Percentiles rank a stretch among this genome's conserved stretches.
Evolutionary conservation across 257 asterid species (phyloP).

Genomic region (Solanum appendiculatum): DNA sequence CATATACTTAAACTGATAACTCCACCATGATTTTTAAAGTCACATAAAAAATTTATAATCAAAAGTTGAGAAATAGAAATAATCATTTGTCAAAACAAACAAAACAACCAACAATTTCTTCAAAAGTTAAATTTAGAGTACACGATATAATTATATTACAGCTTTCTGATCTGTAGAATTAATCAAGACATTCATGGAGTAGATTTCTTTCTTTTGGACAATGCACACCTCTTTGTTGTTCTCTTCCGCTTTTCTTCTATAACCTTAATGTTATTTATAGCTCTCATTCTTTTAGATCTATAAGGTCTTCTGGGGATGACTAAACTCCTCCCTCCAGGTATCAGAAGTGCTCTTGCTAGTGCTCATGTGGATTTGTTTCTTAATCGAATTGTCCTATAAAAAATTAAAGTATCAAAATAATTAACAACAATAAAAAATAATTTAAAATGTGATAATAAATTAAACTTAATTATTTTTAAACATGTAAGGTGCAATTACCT

Average conservation of each 20-base stretch:
- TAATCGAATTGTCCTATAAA: neutral
- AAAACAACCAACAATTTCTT: neutral
- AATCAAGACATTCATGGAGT: neutral
- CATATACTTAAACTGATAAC: neutral
- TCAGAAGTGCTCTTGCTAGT: accelerated
- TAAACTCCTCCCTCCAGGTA: neutral
- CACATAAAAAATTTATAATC: neutral
- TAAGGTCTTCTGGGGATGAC: neutral
- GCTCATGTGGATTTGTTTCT: neutral
- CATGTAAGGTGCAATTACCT: neutral
- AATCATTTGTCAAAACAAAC: neutral
- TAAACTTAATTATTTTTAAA: neutral
- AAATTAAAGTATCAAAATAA: neutral
- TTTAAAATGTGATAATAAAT: neutral
- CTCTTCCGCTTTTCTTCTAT: neutral
- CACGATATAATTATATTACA: neutral
- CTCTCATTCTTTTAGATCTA: neutral
- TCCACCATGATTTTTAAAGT: neutral
- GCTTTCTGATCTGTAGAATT: neutral
- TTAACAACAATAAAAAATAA: neutral
- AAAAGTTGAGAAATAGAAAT: neutral
- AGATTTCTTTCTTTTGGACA: neutral
- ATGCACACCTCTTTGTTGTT: neutral
- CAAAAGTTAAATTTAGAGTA: neutral
- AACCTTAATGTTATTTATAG: accelerated